These are phyloP conservation scores for Solanum boliviense DNA, from an alignment of 257 asterid species.

Conservation along the genomic window DNA sequence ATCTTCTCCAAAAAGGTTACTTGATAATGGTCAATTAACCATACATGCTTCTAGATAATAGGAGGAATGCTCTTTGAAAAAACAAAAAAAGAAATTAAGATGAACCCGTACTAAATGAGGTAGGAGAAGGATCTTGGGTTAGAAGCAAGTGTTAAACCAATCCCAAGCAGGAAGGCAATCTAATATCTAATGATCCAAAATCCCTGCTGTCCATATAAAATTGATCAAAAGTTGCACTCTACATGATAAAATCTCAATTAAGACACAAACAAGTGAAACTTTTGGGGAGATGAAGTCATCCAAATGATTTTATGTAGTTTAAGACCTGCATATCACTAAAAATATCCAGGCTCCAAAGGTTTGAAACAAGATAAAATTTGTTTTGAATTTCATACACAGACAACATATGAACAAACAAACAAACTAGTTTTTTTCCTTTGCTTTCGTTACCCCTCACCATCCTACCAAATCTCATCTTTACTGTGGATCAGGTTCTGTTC, in stretches of 20 bases:
- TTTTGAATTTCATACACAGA: neutral
- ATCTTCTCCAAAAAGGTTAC: neutral
- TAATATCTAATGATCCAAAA: neutral
- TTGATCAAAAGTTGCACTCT: neutral
- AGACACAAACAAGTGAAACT: neutral
- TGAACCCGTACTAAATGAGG: neutral
- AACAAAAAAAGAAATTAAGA: neutral
- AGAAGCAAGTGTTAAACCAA: neutral
- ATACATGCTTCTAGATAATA: neutral
- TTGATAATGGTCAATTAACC: neutral
- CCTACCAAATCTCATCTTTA: neutral
- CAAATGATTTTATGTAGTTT: neutral
- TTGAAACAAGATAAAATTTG: neutral
- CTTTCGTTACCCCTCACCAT: neutral
- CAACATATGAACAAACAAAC: neutral
- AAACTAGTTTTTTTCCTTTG: neutral
- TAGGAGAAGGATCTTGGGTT: neutral
- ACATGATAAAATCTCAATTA: neutral
- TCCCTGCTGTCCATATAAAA: neutral
- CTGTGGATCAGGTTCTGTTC: neutral
- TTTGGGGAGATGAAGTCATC: neutral
- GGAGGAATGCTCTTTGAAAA: neutral
- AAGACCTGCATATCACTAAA: neutral
- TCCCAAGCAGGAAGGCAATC: neutral
- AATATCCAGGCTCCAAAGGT: neutral